Conservation (phyloP, 768 basidiomycete species). For the Neoboletus brunneissimus region DNA sequence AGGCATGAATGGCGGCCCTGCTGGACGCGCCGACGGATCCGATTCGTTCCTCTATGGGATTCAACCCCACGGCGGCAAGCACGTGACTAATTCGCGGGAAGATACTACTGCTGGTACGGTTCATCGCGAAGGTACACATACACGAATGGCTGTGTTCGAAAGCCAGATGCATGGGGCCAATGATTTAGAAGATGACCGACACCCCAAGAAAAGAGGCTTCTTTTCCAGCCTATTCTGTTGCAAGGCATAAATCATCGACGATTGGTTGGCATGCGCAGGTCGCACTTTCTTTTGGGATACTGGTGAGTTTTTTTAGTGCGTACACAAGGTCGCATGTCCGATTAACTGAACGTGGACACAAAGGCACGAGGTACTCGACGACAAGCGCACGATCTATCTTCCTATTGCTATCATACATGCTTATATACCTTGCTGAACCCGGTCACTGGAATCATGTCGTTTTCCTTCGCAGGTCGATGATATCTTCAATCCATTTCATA, state of each 20-base stretch:
- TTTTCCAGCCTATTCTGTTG: slow-evolving; percentile 70
- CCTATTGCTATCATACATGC: slow-evolving; percentile 33
- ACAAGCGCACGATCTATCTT: slow-evolving; percentile 32
- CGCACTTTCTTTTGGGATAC: slow-evolving; percentile 27
- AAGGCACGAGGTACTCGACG: slow-evolving; percentile 31
- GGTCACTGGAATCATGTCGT: slow-evolving; percentile 23
- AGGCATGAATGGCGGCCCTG: slow-evolving; percentile 39
- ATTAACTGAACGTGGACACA: background rate
- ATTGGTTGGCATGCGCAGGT: slow-evolving; percentile 28
- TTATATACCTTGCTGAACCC: slow-evolving; percentile 33
- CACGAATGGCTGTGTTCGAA: slow-evolving; percentile 65
- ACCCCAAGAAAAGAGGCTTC: slow-evolving; percentile 57
- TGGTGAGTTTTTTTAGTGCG: slow-evolving; percentile 15
- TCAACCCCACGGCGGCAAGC: slow-evolving; percentile 48
- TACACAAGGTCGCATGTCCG: background rate
- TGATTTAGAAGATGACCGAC: slow-evolving; percentile 64
- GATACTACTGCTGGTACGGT: slow-evolving; percentile 45
- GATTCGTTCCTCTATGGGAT: slow-evolving; percentile 67
- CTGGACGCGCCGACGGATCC: slow-evolving; percentile 50
- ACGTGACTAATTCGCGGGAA: slow-evolving; percentile 50
- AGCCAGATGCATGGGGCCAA: slow-evolving; percentile 60
- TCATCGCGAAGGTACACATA: slow-evolving; percentile 34
- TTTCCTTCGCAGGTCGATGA: slow-evolving; percentile 34
- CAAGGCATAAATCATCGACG: slow-evolving; percentile 44
- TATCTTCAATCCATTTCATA: slow-evolving; percentile 27